These are phyloP conservation scores for Arabidopsis thaliana DNA, from an alignment of 345 rosid species.

Conservation along the genomic window DNA sequence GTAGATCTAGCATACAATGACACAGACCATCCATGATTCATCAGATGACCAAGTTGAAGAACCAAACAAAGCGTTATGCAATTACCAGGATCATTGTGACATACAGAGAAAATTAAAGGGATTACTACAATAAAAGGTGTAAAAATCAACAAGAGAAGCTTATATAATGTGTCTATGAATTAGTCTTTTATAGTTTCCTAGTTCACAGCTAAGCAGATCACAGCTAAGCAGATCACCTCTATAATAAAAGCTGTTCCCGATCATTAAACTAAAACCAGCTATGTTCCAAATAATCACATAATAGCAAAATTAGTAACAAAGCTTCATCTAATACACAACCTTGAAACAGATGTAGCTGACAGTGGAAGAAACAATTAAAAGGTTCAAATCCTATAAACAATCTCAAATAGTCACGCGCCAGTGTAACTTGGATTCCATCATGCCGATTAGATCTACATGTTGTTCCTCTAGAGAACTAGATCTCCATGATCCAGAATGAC, in stretches of 20 bases:
- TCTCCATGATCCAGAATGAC: neutral
- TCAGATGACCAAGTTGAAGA: conserved; percentile 22
- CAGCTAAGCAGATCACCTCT: neutral
- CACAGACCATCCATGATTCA: neutral
- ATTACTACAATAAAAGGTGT: neutral
- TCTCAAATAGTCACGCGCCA: neutral
- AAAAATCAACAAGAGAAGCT: neutral
- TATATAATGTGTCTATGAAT: neutral
- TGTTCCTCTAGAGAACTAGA: conserved; percentile 14
- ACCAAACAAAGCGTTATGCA: conserved; percentile 13
- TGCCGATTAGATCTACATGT: neutral
- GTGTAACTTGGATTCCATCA: neutral
- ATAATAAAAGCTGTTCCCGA: neutral
- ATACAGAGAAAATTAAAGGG: neutral
- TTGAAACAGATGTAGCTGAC: neutral
- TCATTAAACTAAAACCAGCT: conserved; percentile 10
- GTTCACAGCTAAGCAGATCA: conserved; percentile 25
- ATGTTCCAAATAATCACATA: conserved; percentile 21
- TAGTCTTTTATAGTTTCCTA: conserved; percentile 3
- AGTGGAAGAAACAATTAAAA: neutral
- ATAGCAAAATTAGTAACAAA: conserved; percentile 19
- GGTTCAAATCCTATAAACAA: neutral
- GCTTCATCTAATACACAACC: neutral
- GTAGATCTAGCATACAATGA: conserved; percentile 4
- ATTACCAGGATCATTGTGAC: conserved; percentile 15